phyloP scores from a whole-genome alignment of 164 flowering plant genomes.

The Hamamelis virginiana region DNA sequence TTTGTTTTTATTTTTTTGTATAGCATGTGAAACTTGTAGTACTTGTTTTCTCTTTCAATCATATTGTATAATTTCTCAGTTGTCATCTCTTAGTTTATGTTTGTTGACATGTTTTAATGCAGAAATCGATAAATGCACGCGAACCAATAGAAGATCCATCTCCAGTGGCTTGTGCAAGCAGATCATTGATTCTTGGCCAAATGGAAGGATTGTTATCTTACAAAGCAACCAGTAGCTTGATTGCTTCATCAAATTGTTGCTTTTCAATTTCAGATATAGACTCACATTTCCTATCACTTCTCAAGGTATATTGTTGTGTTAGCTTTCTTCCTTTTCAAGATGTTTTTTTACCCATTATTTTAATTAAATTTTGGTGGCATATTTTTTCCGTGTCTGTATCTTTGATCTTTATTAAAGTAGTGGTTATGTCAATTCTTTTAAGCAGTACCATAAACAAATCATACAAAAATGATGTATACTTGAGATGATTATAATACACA shows the following conservation, averaged over 20 bases:
- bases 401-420: background rate
- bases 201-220: constrained; percentile 69
- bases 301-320: constrained; percentile 53
- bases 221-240: constrained; percentile 66
- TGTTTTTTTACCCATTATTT: background rate
- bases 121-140: constrained; percentile 68
- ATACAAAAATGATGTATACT: too few species aligned
- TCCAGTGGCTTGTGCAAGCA: constrained; percentile 55
- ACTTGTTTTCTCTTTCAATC: background rate
- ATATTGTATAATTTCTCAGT: background rate
- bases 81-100: constrained; percentile 18
- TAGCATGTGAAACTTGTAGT: background rate
- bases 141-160: constrained; percentile 91
- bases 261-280: constrained; percentile 66
- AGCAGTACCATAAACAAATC: too few species aligned
- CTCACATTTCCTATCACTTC: constrained; percentile 60
- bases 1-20: constrained; percentile 7
- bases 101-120: constrained; percentile 41
- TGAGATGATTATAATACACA: too few species aligned
- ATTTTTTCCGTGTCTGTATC: background rate
- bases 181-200: constrained; percentile 55
- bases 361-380: background rate
- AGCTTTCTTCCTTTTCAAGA: background rate
- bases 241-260: constrained; percentile 57
- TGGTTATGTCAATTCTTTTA: background rate